Conservation (phyloP, 2,329 filamentous ascomycete genomes). For the Rhinocladiella similis region DNA sequence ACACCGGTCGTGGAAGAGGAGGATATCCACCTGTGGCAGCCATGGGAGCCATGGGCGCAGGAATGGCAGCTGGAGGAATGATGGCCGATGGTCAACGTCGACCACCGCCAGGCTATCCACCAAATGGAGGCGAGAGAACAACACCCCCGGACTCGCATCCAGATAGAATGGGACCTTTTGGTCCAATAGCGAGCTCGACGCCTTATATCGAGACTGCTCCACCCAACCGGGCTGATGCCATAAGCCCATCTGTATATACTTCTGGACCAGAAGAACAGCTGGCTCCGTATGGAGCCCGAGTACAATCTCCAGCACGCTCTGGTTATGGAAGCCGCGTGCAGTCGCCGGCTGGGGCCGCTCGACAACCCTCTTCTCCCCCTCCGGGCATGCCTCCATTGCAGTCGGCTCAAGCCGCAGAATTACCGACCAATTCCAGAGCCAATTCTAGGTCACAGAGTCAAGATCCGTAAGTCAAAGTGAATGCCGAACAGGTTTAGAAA, state of each 20-base stretch:
- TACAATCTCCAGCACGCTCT: slow-evolving; percentile 36
- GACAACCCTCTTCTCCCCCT: slow-evolving; percentile 57
- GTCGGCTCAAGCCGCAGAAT: slow-evolving; percentile 39
- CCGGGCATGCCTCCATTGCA: slow-evolving; percentile 58
- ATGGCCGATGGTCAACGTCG: slow-evolving; percentile 41
- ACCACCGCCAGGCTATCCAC: slow-evolving; percentile 54
- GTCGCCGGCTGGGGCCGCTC: slow-evolving; percentile 46
- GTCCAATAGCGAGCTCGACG: slow-evolving; percentile 14
- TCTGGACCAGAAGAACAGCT: slow-evolving; percentile 46
- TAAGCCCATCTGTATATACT: slow-evolving; percentile 24
- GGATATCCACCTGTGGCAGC: slow-evolving; percentile 20
- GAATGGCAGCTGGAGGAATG: slow-evolving; percentile 46
- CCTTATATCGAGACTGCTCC: slow-evolving; percentile 27
- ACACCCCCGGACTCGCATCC: slow-evolving; percentile 38
- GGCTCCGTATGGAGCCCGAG: slow-evolving; percentile 63
- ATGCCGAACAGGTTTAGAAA: neutral
- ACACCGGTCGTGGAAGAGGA: slow-evolving; percentile 31
- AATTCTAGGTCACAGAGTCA: slow-evolving; percentile 21
- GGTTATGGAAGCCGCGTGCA: slow-evolving; percentile 25
- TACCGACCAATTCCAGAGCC: slow-evolving; percentile 10
- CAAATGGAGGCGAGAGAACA: slow-evolving; percentile 40
- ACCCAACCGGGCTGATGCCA: slow-evolving; percentile 32
- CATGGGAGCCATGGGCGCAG: slow-evolving; percentile 33
- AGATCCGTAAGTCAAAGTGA: slow-evolving; percentile 21
- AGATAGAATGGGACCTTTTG: slow-evolving; percentile 11